These are phyloP conservation scores for Albugo laibachii DNA, from an alignment of 352 stramenopile genomes.

Conservation along the genomic window DNA sequence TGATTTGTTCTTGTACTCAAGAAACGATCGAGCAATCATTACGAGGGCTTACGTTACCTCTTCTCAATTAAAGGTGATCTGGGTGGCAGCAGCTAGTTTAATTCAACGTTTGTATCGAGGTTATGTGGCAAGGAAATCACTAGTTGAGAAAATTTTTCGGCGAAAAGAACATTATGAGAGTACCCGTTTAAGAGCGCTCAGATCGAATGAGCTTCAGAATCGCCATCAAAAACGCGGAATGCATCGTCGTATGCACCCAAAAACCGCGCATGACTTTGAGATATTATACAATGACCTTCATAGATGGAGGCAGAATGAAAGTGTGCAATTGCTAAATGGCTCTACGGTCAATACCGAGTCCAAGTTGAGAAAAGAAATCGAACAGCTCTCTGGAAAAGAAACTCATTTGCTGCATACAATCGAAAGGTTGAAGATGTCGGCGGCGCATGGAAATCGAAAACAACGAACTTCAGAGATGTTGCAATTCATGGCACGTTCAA, in stretches of 20 bases:
- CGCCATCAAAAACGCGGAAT: constrained; percentile 45
- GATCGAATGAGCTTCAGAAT: constrained; percentile 1
- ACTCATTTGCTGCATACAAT: constrained; percentile 79
- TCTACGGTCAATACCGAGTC: constrained; percentile 11
- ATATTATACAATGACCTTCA: constrained; percentile 88
- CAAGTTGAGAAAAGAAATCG: constrained; percentile 18
- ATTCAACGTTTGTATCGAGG: constrained; percentile 81
- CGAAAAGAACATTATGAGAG: neutral
- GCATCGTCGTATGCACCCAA: constrained; percentile 77
- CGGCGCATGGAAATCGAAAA: constrained; percentile 53
- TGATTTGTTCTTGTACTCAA: constrained; percentile 51
- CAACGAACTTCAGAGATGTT: constrained; percentile 79
- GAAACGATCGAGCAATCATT: constrained; percentile 31
- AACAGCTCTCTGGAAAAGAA: constrained; percentile 52
- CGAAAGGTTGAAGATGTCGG: constrained; percentile 71
- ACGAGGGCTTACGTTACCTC: constrained; percentile 80
- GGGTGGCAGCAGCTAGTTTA: constrained; percentile 48
- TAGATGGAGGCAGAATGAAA: constrained; percentile 79
- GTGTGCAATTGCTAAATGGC: constrained; percentile 40
- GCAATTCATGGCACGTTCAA: constrained; percentile 72
- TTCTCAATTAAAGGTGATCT: constrained; percentile 63
- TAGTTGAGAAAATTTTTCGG: constrained; percentile 11
- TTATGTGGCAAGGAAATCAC: constrained; percentile 35
- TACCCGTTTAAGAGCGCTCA: neutral
- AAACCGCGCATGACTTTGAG: constrained; percentile 66